These are phyloP conservation scores for Avicennia marina DNA, from an alignment of 257 asterid genomes.

Conservation along the genomic window DNA sequence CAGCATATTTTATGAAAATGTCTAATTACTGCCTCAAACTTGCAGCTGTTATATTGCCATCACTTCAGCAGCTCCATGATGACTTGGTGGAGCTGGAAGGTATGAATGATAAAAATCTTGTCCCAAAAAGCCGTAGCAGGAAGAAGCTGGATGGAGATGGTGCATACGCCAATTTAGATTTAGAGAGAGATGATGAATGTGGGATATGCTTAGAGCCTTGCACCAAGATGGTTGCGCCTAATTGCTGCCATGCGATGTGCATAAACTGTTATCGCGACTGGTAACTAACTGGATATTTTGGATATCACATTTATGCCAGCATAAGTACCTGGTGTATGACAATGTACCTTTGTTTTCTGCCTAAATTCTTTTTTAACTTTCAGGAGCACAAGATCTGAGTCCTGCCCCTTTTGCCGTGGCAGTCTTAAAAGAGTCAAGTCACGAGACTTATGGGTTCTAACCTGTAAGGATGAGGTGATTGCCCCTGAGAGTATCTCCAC, in stretches of 20 bases:
- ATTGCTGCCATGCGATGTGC: constrained; percentile 92
- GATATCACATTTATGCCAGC: not conserved
- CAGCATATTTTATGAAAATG: not conserved
- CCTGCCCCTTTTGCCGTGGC: constrained; percentile 93
- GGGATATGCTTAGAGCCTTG: constrained; percentile 75
- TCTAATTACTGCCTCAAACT: constrained; percentile 9
- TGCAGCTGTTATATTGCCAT: constrained; percentile 81
- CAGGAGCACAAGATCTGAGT: constrained; percentile 81
- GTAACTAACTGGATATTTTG: constrained; percentile 20
- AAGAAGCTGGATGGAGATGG: constrained; percentile 35
- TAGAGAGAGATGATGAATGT: constrained; percentile 58
- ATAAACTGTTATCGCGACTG: constrained; percentile 83
- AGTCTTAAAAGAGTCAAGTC: constrained; percentile 66
- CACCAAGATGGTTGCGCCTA: constrained; percentile 83
- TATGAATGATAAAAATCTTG: constrained; percentile 22
- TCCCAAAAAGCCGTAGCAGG: constrained; percentile 26
- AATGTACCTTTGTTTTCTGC: not conserved
- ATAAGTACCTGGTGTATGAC: not conserved
- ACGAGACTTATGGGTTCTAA: constrained; percentile 81
- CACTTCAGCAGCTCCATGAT: constrained; percentile 68
- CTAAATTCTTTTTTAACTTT: constrained; percentile 2
- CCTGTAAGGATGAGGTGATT: constrained; percentile 62
- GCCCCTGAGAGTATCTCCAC: constrained; percentile 49
- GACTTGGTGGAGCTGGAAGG: constrained; percentile 43
- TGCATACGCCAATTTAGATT: constrained; percentile 27